Conservation (phyloP, 2,329 filamentous ascomycete genomes). For the Colletotrichum cuscutae region DNA sequence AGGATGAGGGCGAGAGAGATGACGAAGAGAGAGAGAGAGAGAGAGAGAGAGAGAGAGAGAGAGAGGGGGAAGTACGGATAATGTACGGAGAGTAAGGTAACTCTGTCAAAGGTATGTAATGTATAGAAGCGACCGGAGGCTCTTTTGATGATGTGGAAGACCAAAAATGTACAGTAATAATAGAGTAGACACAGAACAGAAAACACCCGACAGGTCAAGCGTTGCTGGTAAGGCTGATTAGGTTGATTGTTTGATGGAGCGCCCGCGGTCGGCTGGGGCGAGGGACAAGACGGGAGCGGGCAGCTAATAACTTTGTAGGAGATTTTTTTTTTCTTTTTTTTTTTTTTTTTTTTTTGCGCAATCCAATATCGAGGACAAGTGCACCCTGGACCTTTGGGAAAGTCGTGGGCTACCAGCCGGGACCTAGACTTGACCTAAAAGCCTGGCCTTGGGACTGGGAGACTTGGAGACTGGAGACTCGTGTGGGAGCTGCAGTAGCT, state of each 20-base stretch:
- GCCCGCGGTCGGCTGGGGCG: slow-evolving; percentile 25
- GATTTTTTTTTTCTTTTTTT: slow-evolving; percentile 16
- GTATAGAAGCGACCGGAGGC: too few relatives aligned
- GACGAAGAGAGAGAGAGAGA: background rate
- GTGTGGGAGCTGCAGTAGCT: background rate
- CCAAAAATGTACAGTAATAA: background rate
- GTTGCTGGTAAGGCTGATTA: slow-evolving; percentile 34
- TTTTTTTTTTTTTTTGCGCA: slow-evolving; percentile 18
- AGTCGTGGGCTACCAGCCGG: background rate
- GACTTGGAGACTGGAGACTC: too few relatives aligned
- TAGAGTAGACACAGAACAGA: background rate
- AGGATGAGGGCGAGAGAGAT: background rate
- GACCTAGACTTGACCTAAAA: background rate
- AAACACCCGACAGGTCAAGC: slow-evolving; percentile 20
- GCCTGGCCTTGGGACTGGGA: background rate
- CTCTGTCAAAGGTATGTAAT: too few relatives aligned
- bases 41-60: background rate
- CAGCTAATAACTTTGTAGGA: slow-evolving; percentile 34
- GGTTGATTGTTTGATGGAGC: slow-evolving; percentile 29
- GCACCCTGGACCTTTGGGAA: slow-evolving; percentile 5
- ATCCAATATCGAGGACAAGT: slow-evolving; percentile 15
- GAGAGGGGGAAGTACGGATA: slow-evolving; percentile 7
- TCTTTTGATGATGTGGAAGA: too few relatives aligned
- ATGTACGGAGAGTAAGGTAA: too few relatives aligned
- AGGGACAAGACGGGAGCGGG: slow-evolving; percentile 32